Percentiles rank a stretch among this genome's conserved stretches.
Evolutionary conservation across 2,329 filamentous ascomycete species (phyloP).

Genomic region (Elsinoe ampelina): DNA sequence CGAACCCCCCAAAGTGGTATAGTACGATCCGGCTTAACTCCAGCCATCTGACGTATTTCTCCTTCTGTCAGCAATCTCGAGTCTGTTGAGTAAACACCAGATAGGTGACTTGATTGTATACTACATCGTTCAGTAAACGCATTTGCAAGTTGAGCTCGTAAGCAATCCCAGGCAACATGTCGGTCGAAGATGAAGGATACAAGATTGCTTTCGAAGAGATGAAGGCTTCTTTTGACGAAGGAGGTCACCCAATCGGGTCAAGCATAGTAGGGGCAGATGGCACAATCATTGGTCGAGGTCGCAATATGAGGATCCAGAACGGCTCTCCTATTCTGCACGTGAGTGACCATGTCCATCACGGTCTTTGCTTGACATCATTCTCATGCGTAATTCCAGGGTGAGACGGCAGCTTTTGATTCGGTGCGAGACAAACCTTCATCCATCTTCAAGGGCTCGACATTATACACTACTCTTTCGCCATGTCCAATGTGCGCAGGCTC

Average conservation of each 20-base stretch:
- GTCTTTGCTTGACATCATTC: not conserved
- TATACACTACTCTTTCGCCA: slow-evolving; percentile 8
- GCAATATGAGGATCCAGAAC: slow-evolving; percentile 12
- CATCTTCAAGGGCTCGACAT: slow-evolving; percentile 7
- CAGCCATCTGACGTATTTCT: not conserved
- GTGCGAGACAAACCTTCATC: slow-evolving; percentile 1
- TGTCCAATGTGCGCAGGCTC: slow-evolving; percentile 11
- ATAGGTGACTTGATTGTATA: not conserved
- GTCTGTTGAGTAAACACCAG: not conserved
- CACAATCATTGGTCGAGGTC: slow-evolving; percentile 8
- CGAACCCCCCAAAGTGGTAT: not conserved
- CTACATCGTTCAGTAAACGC: not conserved
- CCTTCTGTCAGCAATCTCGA: not conserved
- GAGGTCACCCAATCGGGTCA: slow-evolving; percentile 4
- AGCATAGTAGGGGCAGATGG: slow-evolving; percentile 6
- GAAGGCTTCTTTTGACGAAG: not conserved
- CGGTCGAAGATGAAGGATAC: slow-evolving; percentile 9
- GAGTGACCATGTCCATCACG: not conserved
- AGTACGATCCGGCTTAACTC: not conserved
- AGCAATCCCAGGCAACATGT: not conserved
- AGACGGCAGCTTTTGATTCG: slow-evolving; percentile 6
- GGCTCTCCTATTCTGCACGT: slow-evolving; percentile 12
- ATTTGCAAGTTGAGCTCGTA: not conserved
- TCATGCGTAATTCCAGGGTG: not conserved
- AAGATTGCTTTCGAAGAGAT: slow-evolving; percentile 7